A percentile compares a stretch with the other conserved stretches of the same genome.
Conservation (phyloP, 176 grass and related monocot genomes). For the Cocos nucifera region DNA sequence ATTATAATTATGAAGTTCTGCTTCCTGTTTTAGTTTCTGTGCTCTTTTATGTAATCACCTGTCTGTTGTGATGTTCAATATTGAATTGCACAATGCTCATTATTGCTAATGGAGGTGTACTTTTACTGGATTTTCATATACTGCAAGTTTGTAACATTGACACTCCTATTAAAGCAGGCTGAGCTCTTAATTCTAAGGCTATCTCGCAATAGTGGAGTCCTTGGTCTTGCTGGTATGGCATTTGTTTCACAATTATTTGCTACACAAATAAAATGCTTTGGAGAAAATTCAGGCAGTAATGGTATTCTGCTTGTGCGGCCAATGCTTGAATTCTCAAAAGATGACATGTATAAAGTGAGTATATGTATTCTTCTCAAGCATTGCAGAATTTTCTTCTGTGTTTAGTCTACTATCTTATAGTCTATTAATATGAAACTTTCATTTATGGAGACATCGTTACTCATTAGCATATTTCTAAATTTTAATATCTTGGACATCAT, state of each 20-base stretch:
- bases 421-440: no score
- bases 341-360: conserved; percentile 90
- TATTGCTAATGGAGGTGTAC: no score
- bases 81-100: no score
- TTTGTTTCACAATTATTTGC: conserved; percentile 79
- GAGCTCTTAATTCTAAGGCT: conserved; percentile 88
- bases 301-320: conserved; percentile 73
- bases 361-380: background rate
- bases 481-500: no score
- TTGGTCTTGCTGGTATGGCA: conserved; percentile 96
- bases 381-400: no score
- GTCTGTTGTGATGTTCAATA: no score
- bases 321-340: conserved; percentile 94
- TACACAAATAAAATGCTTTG: conserved; percentile 37
- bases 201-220: conserved; percentile 84
- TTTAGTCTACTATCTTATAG: no score
- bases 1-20: no score
- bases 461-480: no score
- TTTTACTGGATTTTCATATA: background rate
- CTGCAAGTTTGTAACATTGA: conserved; percentile 6
- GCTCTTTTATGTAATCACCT: no score
- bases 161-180: conserved; percentile 44
- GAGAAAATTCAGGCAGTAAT: conserved; percentile 28
- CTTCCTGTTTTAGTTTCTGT: no score
- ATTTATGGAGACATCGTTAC: no score